phyloP scores from a whole-genome alignment of 805 yeast genomes.

The Starmerella powellii region DNA sequence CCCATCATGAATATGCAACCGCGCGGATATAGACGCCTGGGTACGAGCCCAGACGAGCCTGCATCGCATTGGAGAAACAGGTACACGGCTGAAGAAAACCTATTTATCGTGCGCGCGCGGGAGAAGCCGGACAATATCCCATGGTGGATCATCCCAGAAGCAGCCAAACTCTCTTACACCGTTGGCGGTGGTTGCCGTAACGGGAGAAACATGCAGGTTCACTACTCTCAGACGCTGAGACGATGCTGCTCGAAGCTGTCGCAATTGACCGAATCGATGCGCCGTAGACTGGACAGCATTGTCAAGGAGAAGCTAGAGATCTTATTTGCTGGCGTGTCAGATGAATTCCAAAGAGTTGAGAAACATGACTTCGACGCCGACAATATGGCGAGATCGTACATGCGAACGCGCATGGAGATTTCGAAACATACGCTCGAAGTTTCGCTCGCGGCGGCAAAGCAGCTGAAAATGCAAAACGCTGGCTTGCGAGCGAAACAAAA shows the following conservation, averaged over 20 bases:
- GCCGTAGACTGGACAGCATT: neutral
- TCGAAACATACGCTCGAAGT: no score
- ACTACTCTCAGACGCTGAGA: constrained; percentile 11
- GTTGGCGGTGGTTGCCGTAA: constrained; percentile 3
- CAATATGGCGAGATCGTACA: no score
- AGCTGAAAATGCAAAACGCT: no score
- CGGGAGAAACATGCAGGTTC: constrained; percentile 14
- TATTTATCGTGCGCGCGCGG: constrained; percentile 1
- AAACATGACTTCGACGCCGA: no score
- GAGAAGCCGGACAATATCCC: constrained; percentile 1
- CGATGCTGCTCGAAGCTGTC: neutral
- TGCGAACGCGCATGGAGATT: no score
- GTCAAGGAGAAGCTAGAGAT: neutral
- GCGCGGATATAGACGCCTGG: no score
- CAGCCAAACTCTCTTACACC: neutral
- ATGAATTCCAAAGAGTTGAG: neutral
- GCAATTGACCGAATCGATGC: neutral
- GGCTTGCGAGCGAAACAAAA: no score
- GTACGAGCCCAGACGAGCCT: no score
- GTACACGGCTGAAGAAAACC: constrained; percentile 7
- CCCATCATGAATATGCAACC: no score
- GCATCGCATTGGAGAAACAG: no score
- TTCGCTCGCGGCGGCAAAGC: no score
- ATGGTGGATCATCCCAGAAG: constrained; percentile 1
- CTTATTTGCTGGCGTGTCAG: constrained; percentile 3